Conservation (phyloP, 1,139 yeast genomes). For the Lodderomyces metapsilosis region DNA sequence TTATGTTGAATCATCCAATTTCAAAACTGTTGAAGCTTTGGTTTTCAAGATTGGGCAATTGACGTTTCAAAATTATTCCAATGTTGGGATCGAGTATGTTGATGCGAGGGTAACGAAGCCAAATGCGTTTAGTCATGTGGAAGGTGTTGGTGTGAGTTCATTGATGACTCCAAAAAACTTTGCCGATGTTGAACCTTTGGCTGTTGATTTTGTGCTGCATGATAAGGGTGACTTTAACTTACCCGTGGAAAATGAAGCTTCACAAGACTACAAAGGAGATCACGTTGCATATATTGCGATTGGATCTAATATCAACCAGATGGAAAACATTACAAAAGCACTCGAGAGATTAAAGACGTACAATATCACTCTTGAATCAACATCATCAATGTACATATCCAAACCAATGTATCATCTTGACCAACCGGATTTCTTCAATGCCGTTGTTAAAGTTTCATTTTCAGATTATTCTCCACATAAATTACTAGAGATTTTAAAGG, state of each 20-base stretch:
- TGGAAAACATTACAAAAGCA: slow-evolving; percentile 60
- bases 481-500: slow-evolving; percentile 60
- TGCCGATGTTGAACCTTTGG: slow-evolving; percentile 24
- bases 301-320: slow-evolving; percentile 73
- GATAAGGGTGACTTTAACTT: slow-evolving; percentile 22
- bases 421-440: slow-evolving; percentile 83
- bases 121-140: slow-evolving; percentile 81
- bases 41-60: slow-evolving; percentile 72
- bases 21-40: slow-evolving; percentile 91
- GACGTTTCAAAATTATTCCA: slow-evolving; percentile 39
- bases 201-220: slow-evolving; percentile 2
- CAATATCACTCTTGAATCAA: slow-evolving; percentile 50
- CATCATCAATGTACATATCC: slow-evolving; percentile 82
- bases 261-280: slow-evolving; percentile 11
- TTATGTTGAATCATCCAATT: slow-evolving; percentile 72
- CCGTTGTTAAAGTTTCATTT: slow-evolving; percentile 61
- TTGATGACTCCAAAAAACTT: slow-evolving; percentile 44
- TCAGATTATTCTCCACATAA: slow-evolving; percentile 60
- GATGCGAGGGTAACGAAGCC: slow-evolving; percentile 75
- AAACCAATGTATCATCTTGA: slow-evolving; percentile 89
- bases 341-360: slow-evolving; percentile 45
- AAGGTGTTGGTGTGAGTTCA: slow-evolving; percentile 86
- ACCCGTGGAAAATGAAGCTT: slow-evolving; percentile 27
- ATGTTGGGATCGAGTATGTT: slow-evolving; percentile 35
- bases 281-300: slow-evolving; percentile 78